A percentile compares a stretch with the other conserved stretches of the same genome.
These are phyloP conservation scores for Przewalskia tangutica DNA, from an alignment of 257 asterid genomes.

Conservation along the genomic window DNA sequence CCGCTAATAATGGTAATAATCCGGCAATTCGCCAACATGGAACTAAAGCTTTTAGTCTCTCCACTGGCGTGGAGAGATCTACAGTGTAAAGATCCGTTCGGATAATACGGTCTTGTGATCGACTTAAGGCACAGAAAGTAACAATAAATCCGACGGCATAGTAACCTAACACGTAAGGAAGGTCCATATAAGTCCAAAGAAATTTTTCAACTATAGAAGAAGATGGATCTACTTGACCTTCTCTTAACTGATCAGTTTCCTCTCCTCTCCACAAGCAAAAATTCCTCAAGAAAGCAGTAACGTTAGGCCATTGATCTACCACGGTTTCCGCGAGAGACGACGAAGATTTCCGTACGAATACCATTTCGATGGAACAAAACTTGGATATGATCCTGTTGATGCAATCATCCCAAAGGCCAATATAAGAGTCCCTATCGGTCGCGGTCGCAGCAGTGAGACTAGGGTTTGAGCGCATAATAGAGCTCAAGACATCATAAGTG, in stretches of 20 bases:
- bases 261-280: slow-evolving; percentile 49
- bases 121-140: slow-evolving; percentile 35
- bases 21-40: slow-evolving; percentile 41
- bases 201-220: slow-evolving; percentile 31
- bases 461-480: slow-evolving; percentile 27
- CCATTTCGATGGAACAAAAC: slow-evolving; percentile 31
- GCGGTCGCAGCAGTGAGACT: slow-evolving; percentile 15
- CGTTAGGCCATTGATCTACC: slow-evolving; percentile 37
- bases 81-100: slow-evolving; percentile 36
- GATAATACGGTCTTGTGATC: slow-evolving; percentile 27
- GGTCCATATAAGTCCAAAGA: slow-evolving; percentile 28
- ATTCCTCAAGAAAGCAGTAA: slow-evolving; percentile 23
- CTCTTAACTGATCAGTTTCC: slow-evolving; percentile 30
- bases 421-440: slow-evolving; percentile 22
- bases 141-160: slow-evolving; percentile 33
- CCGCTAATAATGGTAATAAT: slow-evolving; percentile 27
- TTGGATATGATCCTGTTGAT: slow-evolving; percentile 26
- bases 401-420: slow-evolving; percentile 44
- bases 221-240: slow-evolving; percentile 32
- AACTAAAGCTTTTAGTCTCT: slow-evolving; percentile 33
- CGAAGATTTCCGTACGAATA: slow-evolving; percentile 20
- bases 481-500: slow-evolving; percentile 19
- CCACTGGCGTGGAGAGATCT: slow-evolving; percentile 25
- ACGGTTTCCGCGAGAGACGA: slow-evolving; percentile 14
- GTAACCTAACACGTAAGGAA: slow-evolving; percentile 36